Conservation (phyloP, 1,284 basidiomycete genomes). For the Mycena citricolor region DNA sequence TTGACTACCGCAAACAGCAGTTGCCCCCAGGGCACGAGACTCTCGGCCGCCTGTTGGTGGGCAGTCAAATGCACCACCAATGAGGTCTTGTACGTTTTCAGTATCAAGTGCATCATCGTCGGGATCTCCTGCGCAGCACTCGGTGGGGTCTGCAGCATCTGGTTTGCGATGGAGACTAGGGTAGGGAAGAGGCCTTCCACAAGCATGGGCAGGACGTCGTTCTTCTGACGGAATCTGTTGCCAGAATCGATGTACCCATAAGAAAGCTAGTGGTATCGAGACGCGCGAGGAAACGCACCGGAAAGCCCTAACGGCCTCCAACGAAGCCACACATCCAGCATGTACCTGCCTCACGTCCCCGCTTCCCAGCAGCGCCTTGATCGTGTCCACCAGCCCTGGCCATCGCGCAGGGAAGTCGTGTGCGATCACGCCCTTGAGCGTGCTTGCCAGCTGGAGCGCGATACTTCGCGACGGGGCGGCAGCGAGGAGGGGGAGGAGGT, state of each 20-base stretch:
- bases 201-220: constrained; percentile 57
- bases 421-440: constrained; percentile 68
- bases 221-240: constrained; percentile 63
- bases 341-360: constrained; percentile 68
- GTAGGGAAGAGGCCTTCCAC: constrained; percentile 69
- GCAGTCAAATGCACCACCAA: constrained; percentile 68
- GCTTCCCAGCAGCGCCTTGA: constrained; percentile 64
- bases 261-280: neutral
- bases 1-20: constrained; percentile 79
- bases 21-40: constrained; percentile 81
- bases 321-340: constrained; percentile 72
- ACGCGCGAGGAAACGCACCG: constrained; percentile 30
- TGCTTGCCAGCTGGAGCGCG: constrained; percentile 70
- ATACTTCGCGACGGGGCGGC: constrained; percentile 65
- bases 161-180: constrained; percentile 65
- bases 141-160: constrained; percentile 63
- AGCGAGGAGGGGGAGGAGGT: constrained; percentile 69
- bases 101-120: constrained; percentile 75
- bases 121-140: constrained; percentile 59
- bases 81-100: constrained; percentile 81
- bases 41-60: constrained; percentile 73
- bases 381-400: constrained; percentile 61
- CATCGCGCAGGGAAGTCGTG: constrained; percentile 77
- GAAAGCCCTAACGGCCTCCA: constrained; percentile 77
- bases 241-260: neutral